Evolutionary conservation across 2,329 filamentous ascomycete genomes (phyloP).

Genomic region (Microsporum canis): DNA sequence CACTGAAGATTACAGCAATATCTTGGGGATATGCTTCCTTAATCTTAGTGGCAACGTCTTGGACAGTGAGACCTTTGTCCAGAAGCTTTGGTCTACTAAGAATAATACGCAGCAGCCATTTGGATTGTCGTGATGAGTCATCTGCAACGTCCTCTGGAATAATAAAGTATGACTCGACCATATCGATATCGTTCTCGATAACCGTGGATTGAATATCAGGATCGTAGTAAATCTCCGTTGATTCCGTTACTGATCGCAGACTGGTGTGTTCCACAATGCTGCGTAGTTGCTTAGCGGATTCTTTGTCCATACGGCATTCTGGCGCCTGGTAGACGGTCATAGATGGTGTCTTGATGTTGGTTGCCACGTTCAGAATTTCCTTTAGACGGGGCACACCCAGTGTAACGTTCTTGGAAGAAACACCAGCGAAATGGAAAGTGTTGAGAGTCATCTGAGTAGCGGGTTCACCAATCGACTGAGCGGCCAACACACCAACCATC

Average conservation of each 20-base stretch:
- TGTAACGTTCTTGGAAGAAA: conserved; percentile 98
- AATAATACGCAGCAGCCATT: conserved; percentile 89
- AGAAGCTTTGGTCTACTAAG: conserved; percentile 89
- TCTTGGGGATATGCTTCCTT: conserved; percentile 79
- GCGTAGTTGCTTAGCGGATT: conserved; percentile 72
- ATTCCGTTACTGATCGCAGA: conserved; percentile 76
- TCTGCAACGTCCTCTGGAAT: conserved; percentile 72
- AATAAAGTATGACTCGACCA: conserved; percentile 94
- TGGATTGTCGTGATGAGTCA: conserved; percentile 58
- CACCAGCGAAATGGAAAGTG: conserved; percentile 99
- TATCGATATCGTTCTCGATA: conserved; percentile 78
- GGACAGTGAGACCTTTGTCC: conserved; percentile 77
- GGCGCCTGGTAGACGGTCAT: conserved; percentile 82
- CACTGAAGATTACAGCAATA: conserved; percentile 87
- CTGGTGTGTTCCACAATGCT: conserved; percentile 91
- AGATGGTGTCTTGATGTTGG: conserved; percentile 95
- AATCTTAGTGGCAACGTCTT: conserved; percentile 80
- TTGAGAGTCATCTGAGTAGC: conserved; percentile 99
- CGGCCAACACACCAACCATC: conserved; percentile 96
- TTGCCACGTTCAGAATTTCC: conserved; percentile 96
- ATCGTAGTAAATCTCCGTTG: conserved; percentile 96
- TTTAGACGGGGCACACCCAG: conserved; percentile 98
- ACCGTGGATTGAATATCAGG: conserved; percentile 76
- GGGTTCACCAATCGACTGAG: conserved; percentile 96
- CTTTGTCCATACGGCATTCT: conserved; percentile 52